phyloP scores from a whole-genome alignment of 257 asterid species.

The Primulina huaijiensis region DNA sequence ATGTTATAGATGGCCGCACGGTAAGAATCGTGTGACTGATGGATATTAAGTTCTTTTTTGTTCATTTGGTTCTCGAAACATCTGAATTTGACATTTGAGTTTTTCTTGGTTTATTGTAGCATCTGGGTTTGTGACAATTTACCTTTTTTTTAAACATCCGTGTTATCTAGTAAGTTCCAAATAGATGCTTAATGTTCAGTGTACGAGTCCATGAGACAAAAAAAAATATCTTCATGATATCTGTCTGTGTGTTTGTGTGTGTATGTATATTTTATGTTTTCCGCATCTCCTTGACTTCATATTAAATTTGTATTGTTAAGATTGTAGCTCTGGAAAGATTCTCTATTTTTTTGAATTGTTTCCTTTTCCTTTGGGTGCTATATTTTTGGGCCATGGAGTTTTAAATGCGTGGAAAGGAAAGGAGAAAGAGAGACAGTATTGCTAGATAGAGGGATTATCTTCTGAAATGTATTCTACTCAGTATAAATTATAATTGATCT shows the following conservation, averaged over 20 bases:
- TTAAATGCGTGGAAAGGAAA: too few species aligned
- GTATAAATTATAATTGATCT: too few species aligned
- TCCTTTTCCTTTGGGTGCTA: neutral
- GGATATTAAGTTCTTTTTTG: neutral
- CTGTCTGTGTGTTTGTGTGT: neutral
- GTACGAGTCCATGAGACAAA: too few species aligned
- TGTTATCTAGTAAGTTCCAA: neutral
- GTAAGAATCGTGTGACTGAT: slow-evolving; percentile 34
- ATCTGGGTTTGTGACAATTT: neutral
- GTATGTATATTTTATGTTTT: neutral
- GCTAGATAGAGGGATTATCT: too few species aligned
- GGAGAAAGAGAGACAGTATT: too few species aligned
- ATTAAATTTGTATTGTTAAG: too few species aligned
- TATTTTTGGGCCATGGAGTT: neutral
- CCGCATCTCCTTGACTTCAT: too few species aligned
- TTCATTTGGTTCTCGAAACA: neutral
- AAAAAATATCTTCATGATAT: too few species aligned
- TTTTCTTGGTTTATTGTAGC: neutral
- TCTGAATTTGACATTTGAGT: neutral
- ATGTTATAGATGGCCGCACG: slow-evolving; percentile 79
- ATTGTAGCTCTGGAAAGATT: too few species aligned
- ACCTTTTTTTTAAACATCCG: neutral
- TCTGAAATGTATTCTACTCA: too few species aligned
- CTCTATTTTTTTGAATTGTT: neutral
- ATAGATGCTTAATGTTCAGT: neutral